Base-by-base conservation (phyloP, 257 asterid genomes). In the Jacaranda copaia region DNA sequence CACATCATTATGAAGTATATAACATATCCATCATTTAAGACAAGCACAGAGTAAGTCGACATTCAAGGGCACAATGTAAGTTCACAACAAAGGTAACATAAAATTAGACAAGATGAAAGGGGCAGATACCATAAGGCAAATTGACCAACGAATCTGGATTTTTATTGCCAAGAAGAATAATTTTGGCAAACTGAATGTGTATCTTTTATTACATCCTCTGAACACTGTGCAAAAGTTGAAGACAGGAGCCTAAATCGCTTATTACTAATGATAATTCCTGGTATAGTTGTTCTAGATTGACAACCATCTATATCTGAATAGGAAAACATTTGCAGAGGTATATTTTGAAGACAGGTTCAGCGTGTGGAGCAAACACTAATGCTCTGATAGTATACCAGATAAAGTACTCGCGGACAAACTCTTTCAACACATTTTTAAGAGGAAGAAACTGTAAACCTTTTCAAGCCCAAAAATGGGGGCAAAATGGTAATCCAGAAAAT, bases 391-490 rank as follows among this genome's bases (percentile, higher is more conserved):
- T 48, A 6, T 46, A 76, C 45, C 45, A 16, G 74, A 57, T 56
- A 9, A 64, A 72, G 62, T 64, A 8, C 46, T 60, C 38, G 32
- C 32, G 32, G 32, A 25, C 32, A 25, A 42, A 63, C 62, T 72
- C 63, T 66, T 57, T 48, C 19, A 60, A 38, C 10, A 42, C 58
- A 65, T 45, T 72, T 56, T 8, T 36, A 60, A 55, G 58, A 62
- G 39, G 71, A 38, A 32, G 68, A 38, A 72, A 81, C 73, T 58
- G 52, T 77, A 67, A 63, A 80, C 74, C 74, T 76, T 68, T 76
- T 72, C 39, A 14, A 32, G 62, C 65, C 16, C 8, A 72, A 51
- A 70, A 68, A 43, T 71, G 39, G 46, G 63, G 80, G 36, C 5
- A 57, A 72, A 65, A 14, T 25, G 76, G 60, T 66, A 19, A 11